Conservation (phyloP, 2,329 filamentous ascomycete genomes). For the Claviceps pusilla region DNA sequence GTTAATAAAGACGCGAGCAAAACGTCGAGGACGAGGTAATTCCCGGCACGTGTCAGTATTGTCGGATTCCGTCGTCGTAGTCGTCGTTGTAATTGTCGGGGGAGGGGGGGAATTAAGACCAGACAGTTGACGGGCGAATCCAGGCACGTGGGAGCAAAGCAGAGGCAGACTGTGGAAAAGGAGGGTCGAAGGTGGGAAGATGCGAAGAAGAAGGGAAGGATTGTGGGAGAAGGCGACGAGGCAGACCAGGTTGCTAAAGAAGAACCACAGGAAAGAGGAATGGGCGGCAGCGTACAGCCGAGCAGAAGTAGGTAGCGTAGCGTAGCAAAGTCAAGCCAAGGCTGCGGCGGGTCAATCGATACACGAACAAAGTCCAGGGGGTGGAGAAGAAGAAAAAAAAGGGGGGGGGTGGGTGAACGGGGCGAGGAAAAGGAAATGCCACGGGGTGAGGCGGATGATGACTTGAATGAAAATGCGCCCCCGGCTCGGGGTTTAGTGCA, state of each 20-base stretch:
- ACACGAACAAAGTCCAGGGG: neutral
- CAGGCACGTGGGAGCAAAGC: constrained; percentile 5
- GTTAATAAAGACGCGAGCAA: neutral
- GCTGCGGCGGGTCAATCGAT: neutral
- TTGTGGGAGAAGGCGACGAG: constrained; percentile 2
- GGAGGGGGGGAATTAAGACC: neutral
- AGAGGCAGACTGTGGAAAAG: neutral
- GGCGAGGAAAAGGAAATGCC: neutral
- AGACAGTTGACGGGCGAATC: constrained; percentile 2
- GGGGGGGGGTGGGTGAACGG: neutral
- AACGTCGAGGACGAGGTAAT: constrained; percentile 3
- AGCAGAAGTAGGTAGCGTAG: neutral
- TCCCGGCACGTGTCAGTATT: constrained; percentile 4
- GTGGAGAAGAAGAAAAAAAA: neutral
- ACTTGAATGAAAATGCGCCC: neutral
- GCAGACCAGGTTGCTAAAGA: constrained; percentile 1
- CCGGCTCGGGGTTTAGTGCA: neutral
- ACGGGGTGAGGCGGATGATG: neutral
- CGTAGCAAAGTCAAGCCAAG: neutral
- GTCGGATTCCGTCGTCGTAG: constrained; percentile 1
- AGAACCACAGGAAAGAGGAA: constrained; percentile 3
- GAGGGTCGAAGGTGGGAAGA: constrained; percentile 2
- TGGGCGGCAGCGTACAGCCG: neutral
- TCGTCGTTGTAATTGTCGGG: constrained; percentile 1
- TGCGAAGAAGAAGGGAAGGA: neutral